Evolutionary conservation across 352 stramenopile genomes (phyloP), one percentile per base, ranked within the genome.

Genomic region (Pythium myriotylum): DNA sequence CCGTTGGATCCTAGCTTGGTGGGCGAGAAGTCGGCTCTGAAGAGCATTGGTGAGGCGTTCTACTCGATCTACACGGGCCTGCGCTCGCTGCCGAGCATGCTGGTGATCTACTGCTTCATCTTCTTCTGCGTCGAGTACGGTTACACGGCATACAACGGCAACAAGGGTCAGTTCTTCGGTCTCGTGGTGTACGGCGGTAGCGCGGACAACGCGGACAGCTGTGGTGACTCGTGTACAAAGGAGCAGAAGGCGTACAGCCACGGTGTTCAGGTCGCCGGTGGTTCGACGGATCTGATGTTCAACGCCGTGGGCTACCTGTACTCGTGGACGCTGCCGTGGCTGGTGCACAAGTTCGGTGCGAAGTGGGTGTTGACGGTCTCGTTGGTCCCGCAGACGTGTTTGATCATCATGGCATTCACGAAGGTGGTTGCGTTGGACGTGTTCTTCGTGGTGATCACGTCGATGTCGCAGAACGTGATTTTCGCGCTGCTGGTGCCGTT

Each of bases 401-500:
- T 89, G 14, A 81, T 83, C 43, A 43, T 70, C 56, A 73, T 86
- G 68, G 73, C 78, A 14, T 86, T 71, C 56, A 72, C 58, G 6
- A 72, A 50, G 32, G 68, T 48, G 52, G 66, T 76, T 9, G 69
- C 59, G 0, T 50, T 84, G 52, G 68, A 74, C 56, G 59, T 84
- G 6, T 60, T 73, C 19, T 51, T 80, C 13, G 71, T 85, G 17
- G 65, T 71, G 0, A 62, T 81, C 65, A 80, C 72, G 10, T 67
- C 64, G 19, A 76, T 87, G 54, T 76, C 81, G 1, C 74, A 82
- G 48, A 42, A 74, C 4, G 87, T 73, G 3, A 48, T 88, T 33
- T 85, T 86, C 29, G 70, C 83, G 4, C 68, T 91, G 55, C 73
- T 89, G 26, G 81, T 91, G 12, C 81, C 79, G 10, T 54, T 91